Evolutionary conservation across 106 monocot genomes (phyloP).

Genomic region (Allium fistulosum): DNA sequence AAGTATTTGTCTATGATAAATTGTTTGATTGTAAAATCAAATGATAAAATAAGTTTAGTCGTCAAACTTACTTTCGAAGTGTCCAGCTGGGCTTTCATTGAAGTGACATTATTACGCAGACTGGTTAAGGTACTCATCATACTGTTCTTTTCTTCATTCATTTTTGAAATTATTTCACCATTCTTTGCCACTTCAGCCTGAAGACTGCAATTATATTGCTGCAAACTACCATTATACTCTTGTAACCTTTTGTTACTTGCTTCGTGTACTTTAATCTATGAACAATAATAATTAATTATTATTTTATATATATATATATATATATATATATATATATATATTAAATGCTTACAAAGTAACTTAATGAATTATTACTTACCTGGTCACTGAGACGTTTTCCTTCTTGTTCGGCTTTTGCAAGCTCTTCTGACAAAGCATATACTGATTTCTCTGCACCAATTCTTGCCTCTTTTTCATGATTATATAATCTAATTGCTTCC

Average conservation of each 20-base stretch:
- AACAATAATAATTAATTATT: not conserved
- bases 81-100: slow-evolving; percentile 46
- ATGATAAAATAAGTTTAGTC: too few species aligned
- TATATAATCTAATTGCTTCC: slow-evolving; percentile 39
- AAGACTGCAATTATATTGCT: slow-evolving; percentile 73
- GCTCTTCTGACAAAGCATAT: slow-evolving; percentile 29
- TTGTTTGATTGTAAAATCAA: too few species aligned
- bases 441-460: slow-evolving; percentile 26
- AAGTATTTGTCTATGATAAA: too few species aligned
- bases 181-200: slow-evolving; percentile 47
- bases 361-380: slow-evolving; percentile 31
- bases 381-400: slow-evolving; percentile 28
- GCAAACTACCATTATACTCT: slow-evolving; percentile 76
- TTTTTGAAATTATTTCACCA: slow-evolving; percentile 35
- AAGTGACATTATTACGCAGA: slow-evolving; percentile 35
- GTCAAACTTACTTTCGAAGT: slow-evolving; percentile 41
- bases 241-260: slow-evolving; percentile 57
- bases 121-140: slow-evolving; percentile 43
- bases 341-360: not conserved
- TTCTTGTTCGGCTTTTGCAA: slow-evolving; percentile 45
- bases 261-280: slow-evolving; percentile 56
- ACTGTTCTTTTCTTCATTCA: slow-evolving; percentile 59
- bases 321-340: too few species aligned
- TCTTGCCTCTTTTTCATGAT: slow-evolving; percentile 38
- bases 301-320: too few species aligned